These are phyloP conservation scores for Auricularia sp. DNA, from an alignment of 768 basidiomycete genomes.

Conservation along the genomic window DNA sequence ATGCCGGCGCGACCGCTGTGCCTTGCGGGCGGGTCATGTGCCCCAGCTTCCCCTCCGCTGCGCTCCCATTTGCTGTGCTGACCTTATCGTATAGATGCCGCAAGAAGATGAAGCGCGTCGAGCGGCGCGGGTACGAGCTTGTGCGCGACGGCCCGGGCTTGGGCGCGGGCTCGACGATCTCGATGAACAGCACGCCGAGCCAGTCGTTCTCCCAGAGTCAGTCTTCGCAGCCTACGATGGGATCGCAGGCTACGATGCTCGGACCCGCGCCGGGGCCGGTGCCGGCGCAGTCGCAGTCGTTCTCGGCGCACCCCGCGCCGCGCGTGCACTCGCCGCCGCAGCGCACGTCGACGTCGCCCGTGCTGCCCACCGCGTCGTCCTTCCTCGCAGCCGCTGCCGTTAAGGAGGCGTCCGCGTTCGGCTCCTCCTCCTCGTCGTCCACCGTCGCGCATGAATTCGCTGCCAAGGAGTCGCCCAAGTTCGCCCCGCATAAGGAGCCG, in stretches of 20 bases:
- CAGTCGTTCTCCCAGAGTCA: conserved; percentile 4
- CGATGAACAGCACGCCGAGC: too few species aligned
- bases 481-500: too few species aligned
- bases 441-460: too few species aligned
- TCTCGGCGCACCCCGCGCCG: background rate
- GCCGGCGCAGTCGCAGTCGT: background rate
- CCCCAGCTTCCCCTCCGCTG: background rate
- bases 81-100: conserved; percentile 40
- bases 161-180: conserved; percentile 14
- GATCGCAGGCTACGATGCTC: background rate
- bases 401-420: background rate
- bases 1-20: background rate
- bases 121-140: conserved; percentile 39
- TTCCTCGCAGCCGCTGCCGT: background rate
- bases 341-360: background rate
- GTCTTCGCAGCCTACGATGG: conserved; percentile 7
- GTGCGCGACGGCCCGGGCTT: conserved; percentile 11
- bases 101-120: conserved; percentile 81
- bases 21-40: background rate
- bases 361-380: background rate
- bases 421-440: background rate
- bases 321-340: background rate
- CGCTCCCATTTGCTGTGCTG: background rate
- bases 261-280: conserved; percentile 5
- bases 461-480: too few species aligned